Percentiles rank a stretch among this genome's conserved stretches.
Conservation (phyloP, 202 grass and related monocot genomes). For the Saccharum hybrid region DNA sequence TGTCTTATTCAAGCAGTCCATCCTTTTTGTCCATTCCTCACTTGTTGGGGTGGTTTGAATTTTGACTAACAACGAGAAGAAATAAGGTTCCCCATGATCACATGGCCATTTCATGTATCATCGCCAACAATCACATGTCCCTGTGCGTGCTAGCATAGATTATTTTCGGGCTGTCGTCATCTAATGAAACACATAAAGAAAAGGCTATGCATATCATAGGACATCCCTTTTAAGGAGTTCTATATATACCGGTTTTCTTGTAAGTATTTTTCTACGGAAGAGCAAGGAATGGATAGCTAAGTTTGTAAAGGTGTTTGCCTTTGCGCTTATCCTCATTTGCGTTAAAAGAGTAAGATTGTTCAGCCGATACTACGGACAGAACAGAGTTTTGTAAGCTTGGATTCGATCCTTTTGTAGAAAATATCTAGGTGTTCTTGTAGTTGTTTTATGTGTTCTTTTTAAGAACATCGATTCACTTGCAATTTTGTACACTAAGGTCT, state of each 20-base stretch:
- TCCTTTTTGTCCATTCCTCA: background rate
- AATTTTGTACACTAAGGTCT: background rate
- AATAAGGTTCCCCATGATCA: background rate
- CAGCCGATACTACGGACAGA: background rate
- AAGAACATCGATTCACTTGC: background rate
- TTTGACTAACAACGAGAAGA: background rate
- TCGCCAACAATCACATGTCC: background rate
- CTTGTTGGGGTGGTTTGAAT: background rate
- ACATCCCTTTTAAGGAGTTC: background rate
- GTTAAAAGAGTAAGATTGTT: background rate
- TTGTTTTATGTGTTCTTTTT: background rate
- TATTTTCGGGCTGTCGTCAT: background rate
- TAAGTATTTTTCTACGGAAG: background rate
- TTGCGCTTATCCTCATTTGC: background rate
- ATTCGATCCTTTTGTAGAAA: background rate
- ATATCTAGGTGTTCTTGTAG: too few relatives aligned
- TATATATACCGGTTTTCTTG: background rate
- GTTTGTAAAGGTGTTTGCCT: background rate
- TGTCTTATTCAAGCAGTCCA: background rate
- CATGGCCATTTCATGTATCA: background rate
- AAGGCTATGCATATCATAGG: too few relatives aligned
- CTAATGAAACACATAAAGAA: background rate
- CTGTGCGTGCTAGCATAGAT: background rate
- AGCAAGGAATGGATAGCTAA: background rate
- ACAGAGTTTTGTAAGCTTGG: background rate